Base-by-base conservation (phyloP, 2,329 filamentous ascomycete species). In the Claviceps arundinis region DNA sequence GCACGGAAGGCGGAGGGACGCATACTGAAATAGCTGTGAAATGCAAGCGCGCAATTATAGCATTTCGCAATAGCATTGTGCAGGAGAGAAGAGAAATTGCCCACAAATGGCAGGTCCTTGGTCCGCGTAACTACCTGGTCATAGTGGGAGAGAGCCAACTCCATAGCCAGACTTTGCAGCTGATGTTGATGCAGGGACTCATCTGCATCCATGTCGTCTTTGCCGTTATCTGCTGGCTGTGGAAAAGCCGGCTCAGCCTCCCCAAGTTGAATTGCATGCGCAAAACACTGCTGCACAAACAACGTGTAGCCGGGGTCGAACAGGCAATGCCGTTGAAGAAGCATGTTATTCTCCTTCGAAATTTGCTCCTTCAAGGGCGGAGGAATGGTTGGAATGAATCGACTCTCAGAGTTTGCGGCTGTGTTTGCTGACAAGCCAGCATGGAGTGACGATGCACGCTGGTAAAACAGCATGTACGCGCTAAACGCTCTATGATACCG, bases 391-490 rank as follows among this genome's bases (percentile, higher is more conserved):
- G 77, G 68, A 70, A 72, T n/a, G 76, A 59, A 5, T 40, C 17
- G 7, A 22, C 34, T 7, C 13, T 37, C 22, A 9, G 37, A 8
- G 44, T 26, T 40, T 13, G 37, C 37, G 37, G 13, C 48, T 17
- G 19, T 30, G 16, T 38, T 40, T 51, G 30, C 22, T 43, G 48
- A 16, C 17, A 45, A 37, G 16, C 19, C 51, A 16, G 67, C 65
- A 17, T 73, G 71, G 52, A 90, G 73, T 4, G 80, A 79, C 0
- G 83, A 83, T 3, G 82, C 79, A 48, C 93, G 82, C 65, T 96
- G 87, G 65, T 98, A 98, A 66, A 98, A 97, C 8, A 98, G 76
- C 87, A 98, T 97, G 66, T 98, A 98, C 13, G 91, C 93, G 64
- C 89, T 97, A 73, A 84, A 84, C 4, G 79, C 77, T 66, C 90